Base-by-base conservation (phyloP, 768 basidiomycete genomes). In the Rhodotorula toruloides region DNA sequence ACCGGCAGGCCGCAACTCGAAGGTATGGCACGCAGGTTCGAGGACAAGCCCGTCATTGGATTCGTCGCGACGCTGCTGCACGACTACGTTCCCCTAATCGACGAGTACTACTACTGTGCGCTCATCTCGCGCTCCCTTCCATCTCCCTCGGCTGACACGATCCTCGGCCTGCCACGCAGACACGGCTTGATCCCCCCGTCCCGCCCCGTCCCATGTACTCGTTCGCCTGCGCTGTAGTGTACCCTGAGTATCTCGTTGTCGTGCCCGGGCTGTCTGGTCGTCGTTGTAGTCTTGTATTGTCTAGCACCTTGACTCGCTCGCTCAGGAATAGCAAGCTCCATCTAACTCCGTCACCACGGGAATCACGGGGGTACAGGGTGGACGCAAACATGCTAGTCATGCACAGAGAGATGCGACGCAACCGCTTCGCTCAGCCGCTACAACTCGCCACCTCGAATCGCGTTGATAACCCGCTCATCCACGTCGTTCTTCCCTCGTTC, bases 21-120 rank as follows among this genome's bases (percentile, higher is more conserved):
- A 42, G n/a, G 46, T 31, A 49, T 74, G 25, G 49, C 63, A 12
- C 29, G 31, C 36, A 43, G 19, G 58, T 61, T 72, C 47, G 73
- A 72, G 21, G 55, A 69, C 60, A 68, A 68, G 61, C 68, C 73
- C 0, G 42, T 74, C 43, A 19, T 74, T 37, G 66, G 67, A 17
- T 61, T 74, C 36, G 62, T 63, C 4, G 54, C 71, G 48, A 72
- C 66, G 4, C 11, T 67, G 37, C 42, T 71, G 31, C 50, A 54
- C n/a, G 67, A 69, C 47, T 74, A 74, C 65, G 49, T 63, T 8
- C 70, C 70, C 2, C 59, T 74, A 21, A 58, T 72, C 55, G 71
- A 74, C 59, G 70, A 69, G 21, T 74, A 66, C 49, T 70, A 67
- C 59, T 73, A 68, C 52, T 64, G 65, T 69, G 21, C 43, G 63